Conservation (phyloP, 192 early-diverging fungal genomes). For the Backusella luteola region DNA sequence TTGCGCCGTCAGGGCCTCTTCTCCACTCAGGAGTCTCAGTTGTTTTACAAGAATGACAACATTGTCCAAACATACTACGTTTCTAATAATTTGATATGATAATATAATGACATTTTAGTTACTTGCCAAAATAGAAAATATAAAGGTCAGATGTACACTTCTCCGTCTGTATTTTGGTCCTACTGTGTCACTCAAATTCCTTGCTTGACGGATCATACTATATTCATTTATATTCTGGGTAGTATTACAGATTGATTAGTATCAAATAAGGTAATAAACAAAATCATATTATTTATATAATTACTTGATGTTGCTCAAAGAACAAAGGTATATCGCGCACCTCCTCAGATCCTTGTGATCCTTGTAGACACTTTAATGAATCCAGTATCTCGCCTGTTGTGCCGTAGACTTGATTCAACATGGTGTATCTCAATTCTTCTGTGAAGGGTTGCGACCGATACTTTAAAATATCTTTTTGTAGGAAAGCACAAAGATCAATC, state of each 20-base stretch:
- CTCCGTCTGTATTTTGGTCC: slow-evolving; percentile 12
- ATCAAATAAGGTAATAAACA: neutral
- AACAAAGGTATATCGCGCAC: neutral
- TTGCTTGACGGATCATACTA: slow-evolving; percentile 13
- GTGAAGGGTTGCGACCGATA: neutral
- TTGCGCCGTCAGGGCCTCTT: slow-evolving; percentile 85
- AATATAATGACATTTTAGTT: slow-evolving; percentile 26
- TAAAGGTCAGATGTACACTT: slow-evolving; percentile 45
- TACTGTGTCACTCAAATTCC: slow-evolving; percentile 1
- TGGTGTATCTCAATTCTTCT: neutral
- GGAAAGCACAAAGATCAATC: neutral
- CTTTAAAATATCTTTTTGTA: neutral
- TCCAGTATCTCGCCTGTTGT: neutral
- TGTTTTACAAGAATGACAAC: slow-evolving; percentile 77
- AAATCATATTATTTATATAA: neutral
- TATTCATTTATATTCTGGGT: neutral
- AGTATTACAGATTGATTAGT: slow-evolving; percentile 21
- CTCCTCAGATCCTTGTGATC: neutral
- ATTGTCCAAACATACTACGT: slow-evolving; percentile 15
- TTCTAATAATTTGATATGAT: neutral
- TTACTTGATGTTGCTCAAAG: neutral
- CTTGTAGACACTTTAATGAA: neutral
- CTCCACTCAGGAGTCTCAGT: slow-evolving; percentile 94
- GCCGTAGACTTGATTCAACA: neutral
- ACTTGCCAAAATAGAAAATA: slow-evolving; percentile 2